Evolutionary conservation across 2,329 filamentous ascomycete genomes (phyloP).

Genomic region (Alternaria triticimaculans): DNA sequence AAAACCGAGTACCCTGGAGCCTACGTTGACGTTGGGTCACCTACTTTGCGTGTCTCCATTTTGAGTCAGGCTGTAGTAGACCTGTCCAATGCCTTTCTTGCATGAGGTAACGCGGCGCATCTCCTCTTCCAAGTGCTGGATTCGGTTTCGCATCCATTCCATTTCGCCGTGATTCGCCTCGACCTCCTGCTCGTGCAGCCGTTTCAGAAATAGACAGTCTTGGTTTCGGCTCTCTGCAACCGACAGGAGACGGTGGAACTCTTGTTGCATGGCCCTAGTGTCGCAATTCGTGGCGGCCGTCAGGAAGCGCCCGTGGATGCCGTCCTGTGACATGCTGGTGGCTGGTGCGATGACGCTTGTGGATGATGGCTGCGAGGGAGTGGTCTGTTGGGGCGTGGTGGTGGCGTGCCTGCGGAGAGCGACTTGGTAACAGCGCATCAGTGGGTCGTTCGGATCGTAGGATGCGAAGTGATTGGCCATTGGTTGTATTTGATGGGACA

Average conservation of each 20-base stretch:
- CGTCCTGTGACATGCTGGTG: neutral
- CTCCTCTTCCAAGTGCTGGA: neutral
- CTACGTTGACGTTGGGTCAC: neutral
- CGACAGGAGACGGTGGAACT: neutral
- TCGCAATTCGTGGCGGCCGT: neutral
- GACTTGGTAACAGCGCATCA: neutral
- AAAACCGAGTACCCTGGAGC: neutral
- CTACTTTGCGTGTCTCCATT: neutral
- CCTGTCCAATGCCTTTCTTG: neutral
- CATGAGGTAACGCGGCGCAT: neutral
- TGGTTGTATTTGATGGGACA: neutral
- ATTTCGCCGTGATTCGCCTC: neutral
- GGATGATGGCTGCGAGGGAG: neutral
- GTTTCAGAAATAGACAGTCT: neutral
- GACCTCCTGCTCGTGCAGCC: neutral
- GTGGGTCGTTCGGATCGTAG: neutral
- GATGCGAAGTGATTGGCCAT: neutral
- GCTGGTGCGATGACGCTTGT: neutral
- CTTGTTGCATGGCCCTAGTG: neutral
- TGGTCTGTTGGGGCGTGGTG: neutral
- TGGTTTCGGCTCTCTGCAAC: neutral
- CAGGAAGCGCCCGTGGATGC: neutral
- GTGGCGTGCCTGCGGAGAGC: neutral
- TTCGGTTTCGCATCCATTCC: neutral
- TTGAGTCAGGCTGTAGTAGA: neutral